Percentiles rank a stretch among this genome's conserved stretches.
Evolutionary conservation across 2,329 filamentous ascomycete species (phyloP).

Genomic region (Venturia pyrina): DNA sequence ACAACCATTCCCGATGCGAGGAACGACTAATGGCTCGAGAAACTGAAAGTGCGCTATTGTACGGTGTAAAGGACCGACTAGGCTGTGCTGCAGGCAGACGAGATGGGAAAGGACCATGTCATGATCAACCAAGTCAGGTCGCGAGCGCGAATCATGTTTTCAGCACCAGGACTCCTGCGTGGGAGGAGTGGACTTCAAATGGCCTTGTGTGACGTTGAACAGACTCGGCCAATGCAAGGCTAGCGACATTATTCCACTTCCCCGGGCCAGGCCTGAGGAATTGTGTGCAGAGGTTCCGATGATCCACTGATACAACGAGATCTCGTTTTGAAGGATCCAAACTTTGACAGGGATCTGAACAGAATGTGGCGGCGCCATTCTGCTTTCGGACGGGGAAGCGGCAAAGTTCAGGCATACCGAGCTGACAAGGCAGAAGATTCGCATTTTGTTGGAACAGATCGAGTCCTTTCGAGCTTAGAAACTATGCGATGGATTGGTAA

Average conservation of each 20-base stretch:
- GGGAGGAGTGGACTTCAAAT: background rate
- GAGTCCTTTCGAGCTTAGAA: background rate
- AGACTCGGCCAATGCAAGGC: background rate
- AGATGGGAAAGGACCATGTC: background rate
- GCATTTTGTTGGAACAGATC: background rate
- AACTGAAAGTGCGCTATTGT: background rate
- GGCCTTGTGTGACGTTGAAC: background rate
- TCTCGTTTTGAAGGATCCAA: background rate
- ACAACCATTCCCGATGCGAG: background rate
- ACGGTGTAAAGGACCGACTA: background rate
- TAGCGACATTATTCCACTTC: background rate
- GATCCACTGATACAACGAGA: background rate
- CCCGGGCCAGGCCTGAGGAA: background rate
- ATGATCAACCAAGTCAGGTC: background rate
- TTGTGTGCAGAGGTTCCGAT: background rate
- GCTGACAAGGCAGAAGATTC: background rate
- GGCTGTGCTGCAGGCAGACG: background rate
- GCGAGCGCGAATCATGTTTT: background rate
- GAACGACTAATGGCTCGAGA: background rate
- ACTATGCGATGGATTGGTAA: too few relatives aligned
- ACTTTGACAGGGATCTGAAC: background rate
- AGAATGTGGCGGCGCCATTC: background rate
- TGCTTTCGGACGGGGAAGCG: background rate
- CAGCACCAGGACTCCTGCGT: background rate
- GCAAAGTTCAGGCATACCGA: background rate